A percentile compares a stretch with the other conserved stretches of the same genome.
Evolutionary conservation across 2,329 filamentous ascomycete species (phyloP).

Genomic region (Claviceps sp.): DNA sequence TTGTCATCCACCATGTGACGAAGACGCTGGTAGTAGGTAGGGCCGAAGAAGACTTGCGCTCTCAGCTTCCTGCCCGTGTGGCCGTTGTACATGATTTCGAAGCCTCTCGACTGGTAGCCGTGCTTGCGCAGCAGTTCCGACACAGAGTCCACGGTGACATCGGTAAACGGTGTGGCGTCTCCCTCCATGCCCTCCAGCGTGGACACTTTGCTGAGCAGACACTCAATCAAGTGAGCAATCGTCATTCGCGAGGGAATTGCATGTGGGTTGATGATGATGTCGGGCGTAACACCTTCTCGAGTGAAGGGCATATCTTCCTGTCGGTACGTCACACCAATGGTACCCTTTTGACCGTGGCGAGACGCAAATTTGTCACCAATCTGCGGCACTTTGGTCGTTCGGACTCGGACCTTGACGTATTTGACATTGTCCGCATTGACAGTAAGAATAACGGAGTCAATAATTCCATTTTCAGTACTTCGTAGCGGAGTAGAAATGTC

Average conservation of each 20-base stretch:
- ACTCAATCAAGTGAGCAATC: constrained; percentile 99
- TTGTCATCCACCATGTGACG: constrained; percentile 99
- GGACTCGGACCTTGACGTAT: constrained; percentile 93
- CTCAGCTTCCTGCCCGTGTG: constrained; percentile 90
- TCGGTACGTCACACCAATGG: constrained; percentile 94
- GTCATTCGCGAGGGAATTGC: constrained; percentile 99
- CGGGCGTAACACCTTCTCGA: constrained; percentile 77
- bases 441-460: constrained; percentile 85
- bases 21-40: constrained; percentile 96
- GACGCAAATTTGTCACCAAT: constrained; percentile 99
- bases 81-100: constrained; percentile 98
- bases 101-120: constrained; percentile 92
- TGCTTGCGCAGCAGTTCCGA: constrained; percentile 76
- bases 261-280: constrained; percentile 98
- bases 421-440: constrained; percentile 89
- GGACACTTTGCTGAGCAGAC: constrained; percentile 89
- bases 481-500: constrained; percentile 91
- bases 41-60: constrained; percentile 90
- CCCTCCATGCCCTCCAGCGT: constrained; percentile 90
- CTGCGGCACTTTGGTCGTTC: constrained; percentile 95
- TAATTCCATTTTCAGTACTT: constrained; percentile 92
- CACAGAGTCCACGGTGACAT: constrained; percentile 89
- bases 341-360: constrained; percentile 97
- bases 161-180: constrained; percentile 94
- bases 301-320: constrained; percentile 99